Evolutionary conservation across 192 early-diverging fungal species (phyloP), one percentile per base, ranked within the genome.

Genomic region (Linnemannia zychae): DNA sequence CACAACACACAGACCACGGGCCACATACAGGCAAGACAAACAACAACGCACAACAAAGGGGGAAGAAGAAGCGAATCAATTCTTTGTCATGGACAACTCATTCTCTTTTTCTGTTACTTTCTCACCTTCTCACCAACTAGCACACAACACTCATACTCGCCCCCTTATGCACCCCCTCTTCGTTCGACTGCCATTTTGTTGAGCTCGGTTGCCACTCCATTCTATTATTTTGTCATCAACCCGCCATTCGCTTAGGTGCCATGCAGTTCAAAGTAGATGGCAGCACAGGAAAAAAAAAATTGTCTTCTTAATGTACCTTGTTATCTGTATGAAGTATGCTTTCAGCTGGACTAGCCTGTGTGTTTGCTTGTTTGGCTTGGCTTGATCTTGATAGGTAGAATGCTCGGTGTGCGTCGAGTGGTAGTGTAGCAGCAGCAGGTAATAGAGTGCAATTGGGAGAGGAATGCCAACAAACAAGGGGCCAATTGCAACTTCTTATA

Each of bases 261-360:
- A 63, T 63, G 24, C 57, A 63, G 57, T 31, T 63, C 57, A 63
- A 63, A 63, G 57, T 63, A 63, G 57, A 63, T 63, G 57, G 57
- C 24, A 13, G 31, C 57, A 63, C 57, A 63, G 3, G 31, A 63
- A 63, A 63, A 31, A 60, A 28, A n/a, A 57, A 11, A 15, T 31
- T 22, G 57, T 69, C 67, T 69, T 69, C 67, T 11, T 38, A 69
- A 36, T 69, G 36, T 69, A 40, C 38, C 36, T 38, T n/a, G n/a
- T n/a, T 69, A 15, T 38, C 18, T 40, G 36, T 20, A 7, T 67
- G 36, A 11, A 12, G 13, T 31, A 28, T 24, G 28, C 53, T 57
- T 57, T n/a, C 13, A 11, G 28, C 28, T 63, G 9, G 40, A 6
- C 4, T 3, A 2, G 28, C 22, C 31, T n/a, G 28, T 11, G 57